A percentile compares a stretch with the other conserved stretches of the same genome.
These are phyloP conservation scores for Penicillium mononematosum DNA, from an alignment of 495 filamentous ascomycete species.

Conservation along the genomic window DNA sequence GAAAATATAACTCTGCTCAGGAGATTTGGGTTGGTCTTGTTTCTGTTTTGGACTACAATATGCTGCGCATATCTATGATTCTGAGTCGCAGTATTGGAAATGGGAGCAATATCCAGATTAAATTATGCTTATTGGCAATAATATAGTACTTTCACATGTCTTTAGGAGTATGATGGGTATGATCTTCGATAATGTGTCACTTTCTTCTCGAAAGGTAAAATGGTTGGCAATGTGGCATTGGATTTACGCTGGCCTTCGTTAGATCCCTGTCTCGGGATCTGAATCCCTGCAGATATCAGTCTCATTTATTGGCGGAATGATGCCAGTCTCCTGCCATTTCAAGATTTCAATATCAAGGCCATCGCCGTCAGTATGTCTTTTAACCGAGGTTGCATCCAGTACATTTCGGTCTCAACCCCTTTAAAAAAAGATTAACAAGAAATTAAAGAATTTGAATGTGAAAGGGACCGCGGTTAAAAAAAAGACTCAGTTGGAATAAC, in stretches of 20 bases:
- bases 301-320: not conserved
- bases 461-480: no score
- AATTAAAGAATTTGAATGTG: not conserved
- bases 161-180: not conserved
- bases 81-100: not conserved
- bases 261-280: slow-evolving; percentile 24
- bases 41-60: not conserved
- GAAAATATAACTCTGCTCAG: slow-evolving; percentile 37
- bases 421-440: not conserved
- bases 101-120: not conserved
- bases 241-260: not conserved
- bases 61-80: no score
- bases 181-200: slow-evolving; percentile 5
- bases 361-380: not conserved
- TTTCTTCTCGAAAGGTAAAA: not conserved
- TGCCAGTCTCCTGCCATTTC: slow-evolving; percentile 2
- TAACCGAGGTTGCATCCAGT: slow-evolving; percentile 6
- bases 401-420: not conserved
- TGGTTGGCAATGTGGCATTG: not conserved
- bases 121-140: not conserved
- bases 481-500: not conserved
- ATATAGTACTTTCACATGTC: not conserved
- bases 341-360: slow-evolving; percentile 5
- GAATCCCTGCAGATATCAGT: slow-evolving; percentile 18
- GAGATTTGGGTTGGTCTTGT: not conserved